Conservation (phyloP, 352 stramenopile species). For the Hyaloperonospora brassicae region DNA sequence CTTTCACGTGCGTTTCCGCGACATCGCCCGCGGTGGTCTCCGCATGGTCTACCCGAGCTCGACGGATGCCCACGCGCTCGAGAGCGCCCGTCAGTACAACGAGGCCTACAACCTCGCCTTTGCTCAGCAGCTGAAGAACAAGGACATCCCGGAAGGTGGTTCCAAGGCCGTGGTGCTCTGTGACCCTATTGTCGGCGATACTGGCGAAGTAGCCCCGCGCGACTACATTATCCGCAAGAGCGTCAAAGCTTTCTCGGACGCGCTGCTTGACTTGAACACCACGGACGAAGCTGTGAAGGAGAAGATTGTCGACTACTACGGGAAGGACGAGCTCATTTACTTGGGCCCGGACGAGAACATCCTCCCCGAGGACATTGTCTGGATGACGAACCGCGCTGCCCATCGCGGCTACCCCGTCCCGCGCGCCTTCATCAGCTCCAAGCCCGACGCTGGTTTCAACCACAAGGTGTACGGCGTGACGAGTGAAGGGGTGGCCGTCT, state of each 20-base stretch:
- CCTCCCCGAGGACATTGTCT: conserved; percentile 65
- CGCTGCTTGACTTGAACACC: conserved; percentile 72
- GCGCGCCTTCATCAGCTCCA: conserved; percentile 81
- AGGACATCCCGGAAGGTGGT: conserved; percentile 78
- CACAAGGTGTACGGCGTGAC: conserved; percentile 85
- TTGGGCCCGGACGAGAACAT: conserved; percentile 80
- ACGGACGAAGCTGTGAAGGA: conserved; percentile 59
- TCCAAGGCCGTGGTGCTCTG: conserved; percentile 81
- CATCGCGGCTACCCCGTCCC: conserved; percentile 74
- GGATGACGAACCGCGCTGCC: conserved; percentile 79
- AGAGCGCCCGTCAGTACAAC: conserved; percentile 75
- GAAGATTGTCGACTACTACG: conserved; percentile 75
- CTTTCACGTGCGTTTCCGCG: conserved; percentile 80
- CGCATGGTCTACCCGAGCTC: conserved; percentile 72
- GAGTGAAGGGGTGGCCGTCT: conserved; percentile 75
- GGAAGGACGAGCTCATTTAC: conserved; percentile 80
- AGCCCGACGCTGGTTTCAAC: conserved; percentile 78
- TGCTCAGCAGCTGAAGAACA: conserved; percentile 85
- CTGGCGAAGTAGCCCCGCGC: conserved; percentile 67
- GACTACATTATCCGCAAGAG: conserved; percentile 93
- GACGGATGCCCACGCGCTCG: conserved; percentile 45
- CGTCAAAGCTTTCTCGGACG: conserved; percentile 94
- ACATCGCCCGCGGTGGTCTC: conserved; percentile 72
- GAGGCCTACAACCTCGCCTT: conserved; percentile 82
- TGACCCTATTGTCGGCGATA: conserved; percentile 59